phyloP scores from a whole-genome alignment of 2,329 filamentous ascomycete species.

The Scytalidium sp. region DNA sequence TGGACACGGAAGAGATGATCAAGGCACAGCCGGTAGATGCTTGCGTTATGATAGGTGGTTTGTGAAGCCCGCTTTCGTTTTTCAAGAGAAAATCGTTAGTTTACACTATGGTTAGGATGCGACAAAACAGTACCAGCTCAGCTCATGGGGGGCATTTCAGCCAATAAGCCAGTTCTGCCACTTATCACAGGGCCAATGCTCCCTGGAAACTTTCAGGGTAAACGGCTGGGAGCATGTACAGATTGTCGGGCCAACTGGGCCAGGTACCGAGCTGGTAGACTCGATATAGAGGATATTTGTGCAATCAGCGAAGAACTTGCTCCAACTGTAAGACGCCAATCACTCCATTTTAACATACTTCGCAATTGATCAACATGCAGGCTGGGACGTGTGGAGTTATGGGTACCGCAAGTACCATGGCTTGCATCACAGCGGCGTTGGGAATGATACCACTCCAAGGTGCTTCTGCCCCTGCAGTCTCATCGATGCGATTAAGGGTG shows the following conservation, averaged over 20 bases:
- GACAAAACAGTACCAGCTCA: slow-evolving; percentile 75
- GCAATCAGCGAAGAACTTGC: slow-evolving; percentile 71
- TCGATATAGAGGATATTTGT: slow-evolving; percentile 70
- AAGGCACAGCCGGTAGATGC: slow-evolving; percentile 68
- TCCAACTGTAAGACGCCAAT: slow-evolving; percentile 55
- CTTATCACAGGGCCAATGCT: slow-evolving; percentile 74
- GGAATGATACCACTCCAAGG: slow-evolving; percentile 51
- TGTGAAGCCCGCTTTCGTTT: too few species aligned
- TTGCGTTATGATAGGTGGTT: slow-evolving; percentile 64
- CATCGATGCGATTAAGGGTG: slow-evolving; percentile 42
- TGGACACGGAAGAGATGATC: slow-evolving; percentile 81
- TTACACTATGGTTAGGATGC: slow-evolving; percentile 47
- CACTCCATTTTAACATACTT: not conserved
- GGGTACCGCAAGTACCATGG: slow-evolving; percentile 57
- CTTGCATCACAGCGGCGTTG: slow-evolving; percentile 48
- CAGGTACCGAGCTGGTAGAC: slow-evolving; percentile 58
- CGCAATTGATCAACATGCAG: slow-evolving; percentile 7
- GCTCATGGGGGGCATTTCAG: slow-evolving; percentile 72
- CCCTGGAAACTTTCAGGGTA: slow-evolving; percentile 63
- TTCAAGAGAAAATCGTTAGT: not conserved
- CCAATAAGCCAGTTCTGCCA: slow-evolving; percentile 68
- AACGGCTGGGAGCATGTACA: slow-evolving; percentile 68
- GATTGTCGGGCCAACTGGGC: slow-evolving; percentile 76
- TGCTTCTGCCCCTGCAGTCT: slow-evolving; percentile 51
- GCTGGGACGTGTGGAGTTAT: slow-evolving; percentile 52